A percentile compares a stretch with the other conserved stretches of the same genome.
Evolutionary conservation across 495 filamentous ascomycete species (phyloP).

Genomic region (Neurospora cerealis): DNA sequence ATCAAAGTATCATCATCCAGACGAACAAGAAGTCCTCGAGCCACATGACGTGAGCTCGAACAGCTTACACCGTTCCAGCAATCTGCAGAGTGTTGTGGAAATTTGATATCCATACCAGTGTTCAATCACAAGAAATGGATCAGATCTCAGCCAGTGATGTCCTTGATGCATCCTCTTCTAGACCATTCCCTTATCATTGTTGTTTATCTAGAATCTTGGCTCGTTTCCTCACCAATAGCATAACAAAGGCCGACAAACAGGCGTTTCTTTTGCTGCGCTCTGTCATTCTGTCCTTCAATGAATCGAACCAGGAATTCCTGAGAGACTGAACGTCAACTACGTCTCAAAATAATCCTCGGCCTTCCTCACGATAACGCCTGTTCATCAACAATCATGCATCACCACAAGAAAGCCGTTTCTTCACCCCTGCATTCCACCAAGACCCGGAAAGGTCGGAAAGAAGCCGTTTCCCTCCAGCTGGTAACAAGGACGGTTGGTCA

Average conservation of each 20-base stretch:
- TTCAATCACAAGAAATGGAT: not conserved
- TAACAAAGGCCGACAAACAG: not conserved
- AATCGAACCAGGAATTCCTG: not conserved
- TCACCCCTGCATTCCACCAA: not conserved
- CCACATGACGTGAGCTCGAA: not conserved
- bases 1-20: not conserved
- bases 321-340: not conserved
- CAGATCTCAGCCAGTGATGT: not conserved
- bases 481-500: not conserved
- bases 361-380: not conserved
- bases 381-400: not conserved
- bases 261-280: not conserved
- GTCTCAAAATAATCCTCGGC: not conserved
- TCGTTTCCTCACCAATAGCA: not conserved
- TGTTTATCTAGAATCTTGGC: not conserved
- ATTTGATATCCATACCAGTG: not conserved
- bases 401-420: not conserved
- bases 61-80: not conserved
- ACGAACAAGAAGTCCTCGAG: not conserved
- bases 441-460: not conserved
- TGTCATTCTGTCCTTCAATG: not conserved
- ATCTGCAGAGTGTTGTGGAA: not conserved
- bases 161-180: not conserved
- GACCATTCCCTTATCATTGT: not conserved
- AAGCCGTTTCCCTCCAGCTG: not conserved